These are phyloP conservation scores for Gnomoniopsis sp. DNA, from an alignment of 2,329 filamentous ascomycete species.

Conservation along the genomic window DNA sequence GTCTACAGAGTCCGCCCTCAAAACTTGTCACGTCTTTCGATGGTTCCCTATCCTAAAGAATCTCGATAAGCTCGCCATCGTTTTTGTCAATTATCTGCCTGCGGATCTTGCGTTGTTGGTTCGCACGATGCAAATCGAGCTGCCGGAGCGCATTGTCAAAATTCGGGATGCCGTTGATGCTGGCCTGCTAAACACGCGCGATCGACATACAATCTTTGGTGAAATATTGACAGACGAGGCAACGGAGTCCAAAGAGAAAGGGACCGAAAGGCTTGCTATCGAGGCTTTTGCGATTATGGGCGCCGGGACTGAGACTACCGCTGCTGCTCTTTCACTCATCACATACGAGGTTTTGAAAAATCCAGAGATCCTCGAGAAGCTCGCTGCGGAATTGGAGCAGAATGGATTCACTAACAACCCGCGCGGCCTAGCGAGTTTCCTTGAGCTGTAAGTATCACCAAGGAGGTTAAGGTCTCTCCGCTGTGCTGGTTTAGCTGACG, in stretches of 20 bases:
- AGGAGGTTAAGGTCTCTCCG: neutral
- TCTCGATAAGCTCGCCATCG: slow-evolving; percentile 19
- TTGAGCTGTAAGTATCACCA: neutral
- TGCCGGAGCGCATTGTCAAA: slow-evolving; percentile 32
- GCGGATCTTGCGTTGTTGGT: neutral
- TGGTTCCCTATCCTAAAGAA: slow-evolving; percentile 20
- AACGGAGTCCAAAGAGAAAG: slow-evolving; percentile 28
- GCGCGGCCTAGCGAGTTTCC: neutral
- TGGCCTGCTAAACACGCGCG: slow-evolving; percentile 23
- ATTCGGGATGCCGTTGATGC: slow-evolving; percentile 26
- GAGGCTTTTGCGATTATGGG: slow-evolving; percentile 29
- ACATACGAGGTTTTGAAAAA: slow-evolving; percentile 20
- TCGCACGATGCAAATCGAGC: slow-evolving; percentile 34
- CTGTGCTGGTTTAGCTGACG: slow-evolving; percentile 13
- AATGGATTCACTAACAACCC: slow-evolving; percentile 26
- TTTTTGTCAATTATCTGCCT: slow-evolving; percentile 10
- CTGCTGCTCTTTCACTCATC: slow-evolving; percentile 19
- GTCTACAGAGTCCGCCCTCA: slow-evolving; percentile 21
- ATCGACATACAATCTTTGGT: slow-evolving; percentile 30
- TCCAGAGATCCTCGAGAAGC: slow-evolving; percentile 1
- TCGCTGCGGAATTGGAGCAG: slow-evolving; percentile 33
- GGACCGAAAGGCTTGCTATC: slow-evolving; percentile 25
- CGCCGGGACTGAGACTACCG: slow-evolving; percentile 23
- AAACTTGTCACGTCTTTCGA: slow-evolving; percentile 22
- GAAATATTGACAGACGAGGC: slow-evolving; percentile 24